These are phyloP conservation scores for Phytophthora quininea DNA, from an alignment of 352 stramenopile species.

Conservation along the genomic window DNA sequence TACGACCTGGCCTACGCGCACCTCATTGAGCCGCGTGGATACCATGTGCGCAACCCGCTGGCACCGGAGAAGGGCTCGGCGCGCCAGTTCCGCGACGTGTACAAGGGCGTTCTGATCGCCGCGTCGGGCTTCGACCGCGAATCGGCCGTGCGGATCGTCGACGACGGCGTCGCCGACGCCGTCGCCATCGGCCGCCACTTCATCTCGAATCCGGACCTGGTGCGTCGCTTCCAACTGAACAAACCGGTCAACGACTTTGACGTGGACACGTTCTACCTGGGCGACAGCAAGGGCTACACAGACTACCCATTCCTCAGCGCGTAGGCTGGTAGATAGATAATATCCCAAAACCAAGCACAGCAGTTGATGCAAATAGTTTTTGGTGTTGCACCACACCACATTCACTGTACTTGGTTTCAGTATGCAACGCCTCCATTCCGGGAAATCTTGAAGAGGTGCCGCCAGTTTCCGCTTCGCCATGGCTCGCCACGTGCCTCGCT, in stretches of 20 bases:
- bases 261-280: constrained; percentile 51
- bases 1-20: constrained; percentile 68
- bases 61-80: constrained; percentile 49
- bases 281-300: constrained; percentile 54
- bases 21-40: constrained; percentile 62
- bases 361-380: background rate
- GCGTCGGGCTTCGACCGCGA: constrained; percentile 61
- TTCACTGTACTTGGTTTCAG: background rate
- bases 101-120: constrained; percentile 66
- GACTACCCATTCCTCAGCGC: constrained; percentile 53
- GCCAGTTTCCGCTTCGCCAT: constrained; percentile 18
- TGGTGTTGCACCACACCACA: background rate
- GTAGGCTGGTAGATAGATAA: background rate
- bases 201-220: constrained; percentile 81
- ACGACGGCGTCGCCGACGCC: constrained; percentile 54
- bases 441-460: constrained; percentile 46
- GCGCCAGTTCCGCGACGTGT: constrained; percentile 58
- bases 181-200: constrained; percentile 75
- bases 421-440: constrained; percentile 18
- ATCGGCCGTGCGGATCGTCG: constrained; percentile 55
- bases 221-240: constrained; percentile 55
- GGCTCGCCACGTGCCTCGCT: constrained; percentile 28
- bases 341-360: background rate
- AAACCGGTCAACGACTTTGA: constrained; percentile 52
- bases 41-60: constrained; percentile 42